A percentile compares a stretch with the other conserved stretches of the same genome.
Evolutionary conservation across 2,329 filamentous ascomycete species (phyloP).

Genomic region (Penicillium sp.): DNA sequence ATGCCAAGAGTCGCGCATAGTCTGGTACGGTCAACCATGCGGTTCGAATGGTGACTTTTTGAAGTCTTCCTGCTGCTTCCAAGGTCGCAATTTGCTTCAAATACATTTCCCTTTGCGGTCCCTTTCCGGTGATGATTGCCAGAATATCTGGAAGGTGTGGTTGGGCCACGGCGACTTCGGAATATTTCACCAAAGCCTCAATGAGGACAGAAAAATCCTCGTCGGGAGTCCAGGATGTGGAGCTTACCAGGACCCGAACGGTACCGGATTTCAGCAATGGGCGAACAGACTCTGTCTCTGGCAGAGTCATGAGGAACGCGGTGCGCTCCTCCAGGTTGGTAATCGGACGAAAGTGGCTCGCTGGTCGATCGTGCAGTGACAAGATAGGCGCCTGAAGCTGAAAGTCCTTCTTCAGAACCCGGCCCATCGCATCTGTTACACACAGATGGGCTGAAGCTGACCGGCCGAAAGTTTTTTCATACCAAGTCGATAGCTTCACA

Average conservation of each 20-base stretch:
- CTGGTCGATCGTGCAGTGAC: slow-evolving; percentile 84
- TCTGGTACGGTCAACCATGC: slow-evolving; percentile 83
- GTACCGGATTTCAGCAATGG: slow-evolving; percentile 61
- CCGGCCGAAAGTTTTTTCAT: slow-evolving; percentile 74
- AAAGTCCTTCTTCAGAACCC: slow-evolving; percentile 70
- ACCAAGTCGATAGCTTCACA: slow-evolving; percentile 74
- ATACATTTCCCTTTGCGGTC: slow-evolving; percentile 79
- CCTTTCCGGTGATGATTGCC: slow-evolving; percentile 92
- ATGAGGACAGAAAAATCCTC: slow-evolving; percentile 92
- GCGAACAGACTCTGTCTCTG: slow-evolving; percentile 65
- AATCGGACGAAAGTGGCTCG: slow-evolving; percentile 75
- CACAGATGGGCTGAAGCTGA: slow-evolving; percentile 76
- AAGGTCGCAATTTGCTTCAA: slow-evolving; percentile 66
- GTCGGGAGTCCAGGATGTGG: slow-evolving; percentile 95
- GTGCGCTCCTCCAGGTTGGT: slow-evolving; percentile 56
- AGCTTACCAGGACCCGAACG: slow-evolving; percentile 78
- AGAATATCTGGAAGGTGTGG: slow-evolving; percentile 67
- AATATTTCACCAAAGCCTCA: slow-evolving; percentile 77
- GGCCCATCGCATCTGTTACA: slow-evolving; percentile 86
- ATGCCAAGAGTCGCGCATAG: slow-evolving; percentile 81
- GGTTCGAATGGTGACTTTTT: slow-evolving; percentile 72
- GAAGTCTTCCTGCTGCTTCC: slow-evolving; percentile 63
- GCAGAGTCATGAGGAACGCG: slow-evolving; percentile 66
- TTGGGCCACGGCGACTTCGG: slow-evolving; percentile 53
- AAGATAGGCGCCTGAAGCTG: slow-evolving; percentile 66